Base-by-base conservation (phyloP, 345 rosid species). In the Sapria himalayana region DNA sequence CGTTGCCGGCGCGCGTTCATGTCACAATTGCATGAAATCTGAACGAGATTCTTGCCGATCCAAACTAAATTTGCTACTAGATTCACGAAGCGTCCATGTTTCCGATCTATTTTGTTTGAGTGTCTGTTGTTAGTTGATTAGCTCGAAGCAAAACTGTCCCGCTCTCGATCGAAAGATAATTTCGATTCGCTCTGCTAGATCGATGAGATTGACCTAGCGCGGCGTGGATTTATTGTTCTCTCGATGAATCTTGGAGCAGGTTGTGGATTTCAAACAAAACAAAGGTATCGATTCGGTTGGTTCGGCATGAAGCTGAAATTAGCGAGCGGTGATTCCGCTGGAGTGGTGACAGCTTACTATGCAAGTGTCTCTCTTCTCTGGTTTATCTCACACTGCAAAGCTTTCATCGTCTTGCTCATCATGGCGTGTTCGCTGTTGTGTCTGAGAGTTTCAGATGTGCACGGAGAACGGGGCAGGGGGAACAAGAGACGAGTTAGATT, bases 321-420 rank as follows among this genome's bases (percentile, higher is more conserved):
- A 41, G 98, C 82, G 9, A 93, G 82, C 23, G 93, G 93, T 40
- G 98, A 86, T 53, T 86, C 98, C 2, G 98, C 94, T 9, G 98
- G 98, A 14, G 93, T 86, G 2, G 94, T 86, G 20, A 86, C 98
- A 14, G 98, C 98, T 39, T 86, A 78, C 51, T 86, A 86, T 46
- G 98, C 76, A 43, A 62, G 73, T 45, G 22, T 2, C 22, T 12
- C 15, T 41, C 25, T 5, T 33, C 29, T 9, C 16, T 21, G 17
- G 8, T 2, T 12, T 19, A 5, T 25, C 12, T 1, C 7, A 17
- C 14, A 1, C 7, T 2, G 18, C 12, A n/a, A n/a, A n/a, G n/a
- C n/a, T n/a, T n/a, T n/a, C n/a, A n/a, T n/a, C n/a, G n/a, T n/a
- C n/a, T n/a, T n/a, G n/a, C n/a, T n/a, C n/a, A n/a, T n/a, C n/a